Evolutionary conservation across 257 asterid genomes (phyloP), one percentile per base, ranked within the genome.

Genomic region (Nicotiana knightiana): DNA sequence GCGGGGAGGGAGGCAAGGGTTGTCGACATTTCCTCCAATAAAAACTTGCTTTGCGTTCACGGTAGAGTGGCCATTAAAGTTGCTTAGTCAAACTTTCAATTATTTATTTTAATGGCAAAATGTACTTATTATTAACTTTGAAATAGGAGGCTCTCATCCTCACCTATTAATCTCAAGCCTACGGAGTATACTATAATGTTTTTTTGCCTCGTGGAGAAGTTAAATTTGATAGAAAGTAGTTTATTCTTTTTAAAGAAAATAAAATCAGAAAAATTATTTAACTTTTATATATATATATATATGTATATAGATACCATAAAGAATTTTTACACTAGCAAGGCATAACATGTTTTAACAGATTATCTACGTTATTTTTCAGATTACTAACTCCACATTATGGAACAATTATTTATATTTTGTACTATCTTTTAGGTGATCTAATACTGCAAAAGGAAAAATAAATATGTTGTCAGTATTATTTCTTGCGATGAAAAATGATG

Each of bases 21-120:
- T 57, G 83, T 75, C 81, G 83, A 68, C 80, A 81, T 82, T 84
- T 86, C 58, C 84, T 84, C 89, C 87, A 82, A 79, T 65, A 81
- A 73, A 82, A 82, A 70, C 87, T 84, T 84, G 87, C 89, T 84
- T 82, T 82, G 64, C 86, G 87, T 79, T 86, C 81, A 86, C 83
- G 86, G 33, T 39, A 86, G 65, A n/a, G 12, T 66, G 70, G 78
- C 26, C 76, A 67, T 59, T 83, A 43, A 81, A 61, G 39, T 75
- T 18, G 61, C 77, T 28, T 24, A 86, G 86, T 86, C 88, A 86
- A 83, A 86, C 83, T 21, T 81, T 28, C 24, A 55, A 67, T 61
- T 67, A 46, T 85, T 26, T 63, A 18, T 61, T 54, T 33, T 28
- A 65, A 80, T 28, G 51, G 24, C 6, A 73, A 73, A 21, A 73